A percentile compares a stretch with the other conserved stretches of the same genome.
These are phyloP conservation scores for Arthroderma sp. DNA, from an alignment of 2,329 filamentous ascomycete genomes.

Conservation along the genomic window DNA sequence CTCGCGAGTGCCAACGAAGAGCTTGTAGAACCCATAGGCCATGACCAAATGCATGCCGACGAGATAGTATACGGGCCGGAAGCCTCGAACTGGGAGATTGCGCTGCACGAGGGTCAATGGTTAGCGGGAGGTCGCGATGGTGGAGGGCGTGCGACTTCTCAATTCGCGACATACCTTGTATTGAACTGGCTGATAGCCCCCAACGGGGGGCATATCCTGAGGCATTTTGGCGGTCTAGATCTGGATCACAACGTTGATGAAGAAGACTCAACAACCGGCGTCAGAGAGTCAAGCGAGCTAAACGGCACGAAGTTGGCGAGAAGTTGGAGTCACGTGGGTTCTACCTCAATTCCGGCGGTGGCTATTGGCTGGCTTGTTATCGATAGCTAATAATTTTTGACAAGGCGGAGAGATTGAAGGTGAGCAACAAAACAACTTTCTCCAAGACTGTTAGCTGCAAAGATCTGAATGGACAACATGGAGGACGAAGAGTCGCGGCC, in stretches of 20 bases:
- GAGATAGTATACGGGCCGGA: constrained; percentile 70
- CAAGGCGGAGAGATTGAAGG: no score
- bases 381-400: no score
- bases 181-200: constrained; percentile 92
- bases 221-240: constrained; percentile 50
- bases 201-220: constrained; percentile 91
- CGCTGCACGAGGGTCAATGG: constrained; percentile 41
- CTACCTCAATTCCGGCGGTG: neutral
- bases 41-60: constrained; percentile 64
- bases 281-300: constrained; percentile 18
- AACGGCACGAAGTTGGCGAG: constrained; percentile 12
- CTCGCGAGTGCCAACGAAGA: constrained; percentile 72
- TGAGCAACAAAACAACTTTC: no score
- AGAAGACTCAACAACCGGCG: neutral
- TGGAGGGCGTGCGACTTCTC: neutral
- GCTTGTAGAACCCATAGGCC: constrained; percentile 81
- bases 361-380: neutral
- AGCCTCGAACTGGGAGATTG: constrained; percentile 82
- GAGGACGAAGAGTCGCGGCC: constrained; percentile 42
- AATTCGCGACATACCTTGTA: constrained; percentile 61
- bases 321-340: constrained; percentile 4
- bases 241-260: neutral
- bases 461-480: constrained; percentile 24
- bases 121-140: constrained; percentile 5
- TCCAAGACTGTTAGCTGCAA: no score